phyloP scores from a whole-genome alignment of 129 eudicot genomes.

The Kitagawia praeruptora region DNA sequence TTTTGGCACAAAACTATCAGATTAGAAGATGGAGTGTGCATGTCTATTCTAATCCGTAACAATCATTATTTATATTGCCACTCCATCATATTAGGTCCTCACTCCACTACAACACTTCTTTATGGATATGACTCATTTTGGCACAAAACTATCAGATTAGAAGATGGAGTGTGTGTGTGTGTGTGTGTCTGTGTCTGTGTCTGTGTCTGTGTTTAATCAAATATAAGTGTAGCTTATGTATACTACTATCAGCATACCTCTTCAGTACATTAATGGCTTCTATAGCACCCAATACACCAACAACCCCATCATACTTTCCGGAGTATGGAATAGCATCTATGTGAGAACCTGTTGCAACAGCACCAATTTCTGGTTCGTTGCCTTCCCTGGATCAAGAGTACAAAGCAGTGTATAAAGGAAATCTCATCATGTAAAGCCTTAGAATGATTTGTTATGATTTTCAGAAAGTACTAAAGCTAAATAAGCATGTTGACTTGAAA shows the following conservation, averaged over 20 bases:
- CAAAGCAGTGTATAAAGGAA: slow-evolving; percentile 5
- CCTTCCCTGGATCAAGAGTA: slow-evolving; percentile 56
- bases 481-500: not conserved
- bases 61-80: not conserved
- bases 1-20: not conserved
- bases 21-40: not conserved
- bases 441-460: not conserved
- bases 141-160: not conserved
- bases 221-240: not conserved
- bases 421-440: not conserved
- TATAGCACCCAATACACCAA: slow-evolving; percentile 96
- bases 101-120: not conserved
- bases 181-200: too few species aligned
- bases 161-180: not conserved
- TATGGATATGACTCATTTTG: not conserved
- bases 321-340: slow-evolving; percentile 96
- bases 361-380: slow-evolving; percentile 54
- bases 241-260: slow-evolving; percentile 31
- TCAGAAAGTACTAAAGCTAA: not conserved
- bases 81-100: not conserved
- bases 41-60: not conserved
- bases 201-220: not conserved
- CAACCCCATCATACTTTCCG: slow-evolving; percentile 93
- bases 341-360: slow-evolving; percentile 92
- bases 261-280: slow-evolving; percentile 85